These are phyloP conservation scores for Hericium erinaceus DNA, from an alignment of 768 basidiomycete species.

Conservation along the genomic window DNA sequence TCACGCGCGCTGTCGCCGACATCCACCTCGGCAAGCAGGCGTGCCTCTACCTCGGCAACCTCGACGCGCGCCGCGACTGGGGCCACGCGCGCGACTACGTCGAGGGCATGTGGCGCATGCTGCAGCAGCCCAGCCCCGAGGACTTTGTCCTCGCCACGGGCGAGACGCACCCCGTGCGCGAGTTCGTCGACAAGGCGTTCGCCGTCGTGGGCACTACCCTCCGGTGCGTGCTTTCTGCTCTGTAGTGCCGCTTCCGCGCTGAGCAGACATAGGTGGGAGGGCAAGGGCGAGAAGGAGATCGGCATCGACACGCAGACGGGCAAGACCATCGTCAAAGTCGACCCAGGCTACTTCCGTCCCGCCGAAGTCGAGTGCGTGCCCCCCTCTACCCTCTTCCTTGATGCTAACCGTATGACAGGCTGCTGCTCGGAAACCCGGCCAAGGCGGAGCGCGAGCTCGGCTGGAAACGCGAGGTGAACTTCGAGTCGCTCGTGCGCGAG, in stretches of 20 bases:
- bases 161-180: conserved; percentile 90
- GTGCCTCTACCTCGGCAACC: conserved; percentile 88
- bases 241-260: not conserved
- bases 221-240: conserved; percentile 30
- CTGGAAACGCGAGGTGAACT: conserved; percentile 83
- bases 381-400: not conserved
- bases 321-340: conserved; percentile 73
- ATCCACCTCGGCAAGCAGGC: conserved; percentile 83
- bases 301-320: conserved; percentile 64
- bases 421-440: conserved; percentile 78
- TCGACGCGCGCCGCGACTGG: conserved; percentile 96
- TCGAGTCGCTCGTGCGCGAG: conserved; percentile 79
- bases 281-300: conserved; percentile 66
- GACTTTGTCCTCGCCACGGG: conserved; percentile 96
- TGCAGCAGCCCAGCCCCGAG: conserved; percentile 74
- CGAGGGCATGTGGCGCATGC: conserved; percentile 97
- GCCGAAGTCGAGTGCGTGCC: conserved; percentile 84
- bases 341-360: conserved; percentile 87
- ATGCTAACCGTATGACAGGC: conserved; percentile 29
- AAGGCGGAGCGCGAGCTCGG: conserved; percentile 86
- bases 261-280: conserved; percentile 53
- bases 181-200: conserved; percentile 89
- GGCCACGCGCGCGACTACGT: conserved; percentile 92
- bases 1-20: conserved; percentile 86
- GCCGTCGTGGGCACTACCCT: conserved; percentile 55